Percentiles rank a stretch among this genome's conserved stretches.
Conservation (phyloP, 805 yeast species). For the Lipomyces starkeyi region DNA sequence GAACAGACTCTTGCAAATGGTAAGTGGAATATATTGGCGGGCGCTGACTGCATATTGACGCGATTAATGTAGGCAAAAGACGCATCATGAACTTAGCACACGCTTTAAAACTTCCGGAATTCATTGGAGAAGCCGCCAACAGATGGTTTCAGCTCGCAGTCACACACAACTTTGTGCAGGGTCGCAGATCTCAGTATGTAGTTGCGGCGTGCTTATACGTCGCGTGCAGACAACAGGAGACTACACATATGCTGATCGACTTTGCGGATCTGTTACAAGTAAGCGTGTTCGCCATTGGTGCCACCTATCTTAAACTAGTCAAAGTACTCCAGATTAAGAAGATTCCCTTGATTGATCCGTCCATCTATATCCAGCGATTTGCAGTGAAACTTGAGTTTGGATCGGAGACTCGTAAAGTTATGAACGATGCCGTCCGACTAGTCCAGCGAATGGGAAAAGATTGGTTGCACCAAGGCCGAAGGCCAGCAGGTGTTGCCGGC, state of each 20-base stretch:
- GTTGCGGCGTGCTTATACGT: conserved; percentile 93
- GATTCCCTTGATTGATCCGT: conserved; percentile 91
- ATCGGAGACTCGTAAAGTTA: conserved; percentile 72
- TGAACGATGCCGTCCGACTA: conserved; percentile 82
- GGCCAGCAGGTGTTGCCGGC: conserved; percentile 99
- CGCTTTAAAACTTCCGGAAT: conserved; percentile 80
- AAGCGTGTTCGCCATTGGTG: conserved; percentile 92
- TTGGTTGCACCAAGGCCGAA: conserved; percentile 95
- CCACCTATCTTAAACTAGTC: conserved; percentile 93
- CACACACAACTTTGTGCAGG: conserved; percentile 89
- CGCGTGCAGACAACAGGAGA: conserved; percentile 88
- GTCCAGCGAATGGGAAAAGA: conserved; percentile 92
- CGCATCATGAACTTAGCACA: conserved; percentile 80
- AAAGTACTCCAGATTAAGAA: conserved; percentile 76
- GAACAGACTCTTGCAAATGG: conserved; percentile 87
- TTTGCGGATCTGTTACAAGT: conserved; percentile 89
- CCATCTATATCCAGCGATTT: conserved; percentile 90
- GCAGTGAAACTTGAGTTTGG: conserved; percentile 86
- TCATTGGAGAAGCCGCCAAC: conserved; percentile 81
- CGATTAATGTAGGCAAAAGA: conserved; percentile 55
- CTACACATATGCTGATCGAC: conserved; percentile 95
- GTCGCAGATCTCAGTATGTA: conserved; percentile 94
- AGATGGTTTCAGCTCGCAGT: conserved; percentile 90
- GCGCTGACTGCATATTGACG: background rate
- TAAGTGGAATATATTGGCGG: conserved; percentile 2